A percentile compares a stretch with the other conserved stretches of the same genome.
Conservation (phyloP, 495 filamentous ascomycete genomes). For the Pyronema omphalodes region DNA sequence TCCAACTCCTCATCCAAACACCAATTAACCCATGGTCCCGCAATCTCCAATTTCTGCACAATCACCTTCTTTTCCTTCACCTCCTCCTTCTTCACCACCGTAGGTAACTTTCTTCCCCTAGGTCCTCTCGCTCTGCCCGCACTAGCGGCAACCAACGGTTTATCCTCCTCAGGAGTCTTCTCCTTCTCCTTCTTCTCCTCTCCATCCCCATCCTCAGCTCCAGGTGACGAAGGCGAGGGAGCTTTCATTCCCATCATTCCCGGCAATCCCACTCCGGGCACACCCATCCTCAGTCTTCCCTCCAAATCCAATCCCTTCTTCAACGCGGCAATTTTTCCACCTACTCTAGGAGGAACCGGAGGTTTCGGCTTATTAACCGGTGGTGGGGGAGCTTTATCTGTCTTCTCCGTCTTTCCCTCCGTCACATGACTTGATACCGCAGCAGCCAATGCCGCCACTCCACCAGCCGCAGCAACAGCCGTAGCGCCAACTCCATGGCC, state of each 20-base stretch:
- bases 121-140: constrained; percentile 84
- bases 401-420: too few species aligned
- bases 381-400: too few species aligned
- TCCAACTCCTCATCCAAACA: constrained; percentile 13
- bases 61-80: constrained; percentile 9
- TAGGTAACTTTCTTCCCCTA: constrained; percentile 36
- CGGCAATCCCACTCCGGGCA: constrained; percentile 40
- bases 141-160: constrained; percentile 62
- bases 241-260: too few species aligned
- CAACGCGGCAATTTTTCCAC: constrained; percentile 74
- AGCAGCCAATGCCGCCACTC: too few species aligned
- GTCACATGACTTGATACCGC: too few species aligned
- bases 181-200: constrained; percentile 35
- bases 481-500: too few species aligned
- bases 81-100: constrained; percentile 1
- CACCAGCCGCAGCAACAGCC: too few species aligned
- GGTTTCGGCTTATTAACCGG: constrained; percentile 55
- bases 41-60: constrained; percentile 4
- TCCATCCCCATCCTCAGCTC: not conserved
- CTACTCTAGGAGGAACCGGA: constrained; percentile 62
- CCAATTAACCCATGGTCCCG: constrained; percentile 20
- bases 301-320: constrained; percentile 84
- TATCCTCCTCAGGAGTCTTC: constrained; percentile 48
- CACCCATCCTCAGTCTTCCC: constrained; percentile 60
- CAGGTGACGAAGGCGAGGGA: too few species aligned